Base-by-base conservation (phyloP, 176 grass and related monocot genomes). In the Carex scoparia region DNA sequence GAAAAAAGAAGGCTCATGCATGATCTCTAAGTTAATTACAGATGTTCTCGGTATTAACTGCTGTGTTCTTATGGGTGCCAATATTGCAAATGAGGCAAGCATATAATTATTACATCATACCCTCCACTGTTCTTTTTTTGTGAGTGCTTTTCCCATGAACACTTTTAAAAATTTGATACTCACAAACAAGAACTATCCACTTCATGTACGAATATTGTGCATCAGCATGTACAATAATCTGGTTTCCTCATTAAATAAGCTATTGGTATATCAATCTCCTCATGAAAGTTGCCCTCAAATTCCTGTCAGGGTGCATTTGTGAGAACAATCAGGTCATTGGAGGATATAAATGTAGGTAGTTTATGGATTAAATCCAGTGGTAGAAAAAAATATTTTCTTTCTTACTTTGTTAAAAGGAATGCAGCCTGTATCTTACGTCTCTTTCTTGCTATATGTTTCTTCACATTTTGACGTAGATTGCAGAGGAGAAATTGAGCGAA, bases 31-130 rank as follows among this genome's bases (percentile, higher is more conserved):
- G 81, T 75, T 98, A 79, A 94, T 98, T 38, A 86, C 77, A 1
- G 86, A 92, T 76, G 94, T 88, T 71, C 95, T 98, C 76, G 89
- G 88, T 76, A 90, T 98, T 87, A 94, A 93, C 46, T 98, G 93
- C 23, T 94, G 95, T 81, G 95, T 98, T 83, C 92, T 98, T 81
- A 98, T 98, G 95, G 95, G 95, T 71, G 95, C 95, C 80, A 98
- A 94, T 79, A 98, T 98, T 92, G 95, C 93, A 77, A 92, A 90
- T 62, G 95, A 98, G 95, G 93, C 83, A 92, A 97, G 80, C 31
- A 65, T n/a, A 74, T 49, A 14, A 13, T 74, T 74, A 51, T 11
- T 74, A 51, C 9, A 74, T 12, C 1, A 49, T 15, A 67, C 2
- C 10, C 1, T 37, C 32, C 65, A 12, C 33, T 68, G 12, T 68